Base-by-base conservation (phyloP, 2,329 filamentous ascomycete species). In the Fusarium avenaceum region DNA sequence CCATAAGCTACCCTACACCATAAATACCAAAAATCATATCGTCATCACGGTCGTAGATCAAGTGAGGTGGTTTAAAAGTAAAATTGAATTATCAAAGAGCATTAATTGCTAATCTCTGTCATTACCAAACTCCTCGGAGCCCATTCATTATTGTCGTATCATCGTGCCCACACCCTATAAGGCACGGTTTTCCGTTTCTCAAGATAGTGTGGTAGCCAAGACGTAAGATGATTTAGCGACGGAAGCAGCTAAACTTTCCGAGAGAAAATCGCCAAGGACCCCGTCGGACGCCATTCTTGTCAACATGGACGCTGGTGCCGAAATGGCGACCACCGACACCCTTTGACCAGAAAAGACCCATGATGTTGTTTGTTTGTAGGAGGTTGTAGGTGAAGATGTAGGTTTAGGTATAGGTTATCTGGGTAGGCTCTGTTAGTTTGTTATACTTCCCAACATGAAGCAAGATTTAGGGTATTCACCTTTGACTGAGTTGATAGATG, bases 221-320 rank as follows among this genome's bases (percentile, higher is more conserved):
- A 30, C 5, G 17, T 35, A 6, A 33, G 4, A n/a, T 39, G 28
- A 9, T 51, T 42, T 24, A 76, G 45, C 63, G 69, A 57, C 78
- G 82, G 79, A 86, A 86, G 77, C 84, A 86, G 78, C 80, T 84
- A 74, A 84, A 85, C 44, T 77, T 80, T 63, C 83, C 82, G 42
- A 85, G 76, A 49, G 81, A 82, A 72, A 86, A 82, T 43, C 84
- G 78, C 82, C 83, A 86, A 4, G 83, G 83, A 3, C 84, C 84
- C 13, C 82, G 80, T 49, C 79, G 82, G 9, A 85, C 75, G 45
- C 84, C 84, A 65, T 83, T 76, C 13, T 78, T 79, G 72, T 82
- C 79, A 20, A 81, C 82, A 33, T 79, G 77, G 53, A 86, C 76
- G 72, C 77, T 84, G 33, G 84, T 85, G 65, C 84, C 84, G 66